Base-by-base conservation (phyloP, 306 rosid genomes). In the Trifolium dubium region DNA sequence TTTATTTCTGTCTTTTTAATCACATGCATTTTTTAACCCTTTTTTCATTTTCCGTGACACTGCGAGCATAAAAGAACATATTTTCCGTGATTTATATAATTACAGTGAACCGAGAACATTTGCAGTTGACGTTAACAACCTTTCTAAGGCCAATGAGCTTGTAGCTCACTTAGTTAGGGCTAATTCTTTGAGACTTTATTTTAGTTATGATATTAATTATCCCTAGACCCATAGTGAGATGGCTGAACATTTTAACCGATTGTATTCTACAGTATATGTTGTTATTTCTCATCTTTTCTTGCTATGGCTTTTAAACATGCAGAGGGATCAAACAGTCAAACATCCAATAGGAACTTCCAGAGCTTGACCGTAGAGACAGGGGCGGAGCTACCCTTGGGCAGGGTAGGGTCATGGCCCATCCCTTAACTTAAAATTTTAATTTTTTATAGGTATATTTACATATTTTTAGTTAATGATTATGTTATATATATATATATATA, bases 271-370 rank as follows among this genome's bases (percentile, higher is more conserved):
- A 8, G 23, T 67, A 31, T 69, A 19, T 62, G 64, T 41, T n/a
- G 1, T 8, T 28, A 15, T 62, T 32, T 64, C 39, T 35, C 19
- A n/a, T 32, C 14, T 28, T 61, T 18, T 32, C 80, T 23, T 59
- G 3, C 75, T 58, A 64, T 59, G 62, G n/a, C 73, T 75, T 55
- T 73, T 43, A 66, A 56, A 75, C 68, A 41, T 72, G 73, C 88
- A 92, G 99, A 88, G 69, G 99, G 88, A 80, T 87, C 99, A 40
- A 90, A 75, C 82, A 73, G 84, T 74, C 93, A 87, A 74, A 78
- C 91, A 56, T 50, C 86, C n/a, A 74, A 51, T 76, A 84, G 80
- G 81, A 95, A 95, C 81, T 82, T 87, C 39, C 97, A 90, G 64
- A 74, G 78, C 72, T 80, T 92, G 78, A 95, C 98, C 28, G 99